Conservation (phyloP, 257 asterid genomes). For the Penstemon eatonii region DNA sequence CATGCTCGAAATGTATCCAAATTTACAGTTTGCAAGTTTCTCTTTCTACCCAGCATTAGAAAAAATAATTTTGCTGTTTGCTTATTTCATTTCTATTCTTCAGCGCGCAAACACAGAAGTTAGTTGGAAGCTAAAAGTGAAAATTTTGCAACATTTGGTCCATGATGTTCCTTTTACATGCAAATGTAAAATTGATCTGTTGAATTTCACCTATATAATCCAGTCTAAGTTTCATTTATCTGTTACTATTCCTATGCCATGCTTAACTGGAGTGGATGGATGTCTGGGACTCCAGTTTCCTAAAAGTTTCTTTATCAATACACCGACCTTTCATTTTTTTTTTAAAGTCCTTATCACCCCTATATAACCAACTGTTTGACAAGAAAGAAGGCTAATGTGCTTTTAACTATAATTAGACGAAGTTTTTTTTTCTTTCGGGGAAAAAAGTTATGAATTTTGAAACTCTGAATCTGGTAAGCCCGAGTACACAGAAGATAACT, state of each 20-base stretch:
- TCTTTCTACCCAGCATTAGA: constrained; percentile 20
- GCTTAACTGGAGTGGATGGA: not conserved
- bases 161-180: not conserved
- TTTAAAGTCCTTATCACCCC: not conserved
- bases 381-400: not conserved
- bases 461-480: not conserved
- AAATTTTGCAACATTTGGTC: not conserved
- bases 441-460: too few species aligned
- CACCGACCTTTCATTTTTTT: not conserved
- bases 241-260: not conserved
- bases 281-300: not conserved
- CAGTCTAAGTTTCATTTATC: not conserved
- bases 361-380: not conserved
- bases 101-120: constrained; percentile 18
- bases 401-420: constrained; percentile 5
- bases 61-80: constrained; percentile 8
- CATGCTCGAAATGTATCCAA: constrained; percentile 17
- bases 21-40: constrained; percentile 13
- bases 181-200: constrained; percentile 1
- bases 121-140: not conserved
- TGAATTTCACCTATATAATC: not conserved
- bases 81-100: constrained; percentile 17
- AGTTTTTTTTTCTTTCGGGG: constrained; percentile 1
- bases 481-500: not conserved
- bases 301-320: not conserved